phyloP scores from a whole-genome alignment of 208 protist genomes.

The Leishmania turanica region DNA sequence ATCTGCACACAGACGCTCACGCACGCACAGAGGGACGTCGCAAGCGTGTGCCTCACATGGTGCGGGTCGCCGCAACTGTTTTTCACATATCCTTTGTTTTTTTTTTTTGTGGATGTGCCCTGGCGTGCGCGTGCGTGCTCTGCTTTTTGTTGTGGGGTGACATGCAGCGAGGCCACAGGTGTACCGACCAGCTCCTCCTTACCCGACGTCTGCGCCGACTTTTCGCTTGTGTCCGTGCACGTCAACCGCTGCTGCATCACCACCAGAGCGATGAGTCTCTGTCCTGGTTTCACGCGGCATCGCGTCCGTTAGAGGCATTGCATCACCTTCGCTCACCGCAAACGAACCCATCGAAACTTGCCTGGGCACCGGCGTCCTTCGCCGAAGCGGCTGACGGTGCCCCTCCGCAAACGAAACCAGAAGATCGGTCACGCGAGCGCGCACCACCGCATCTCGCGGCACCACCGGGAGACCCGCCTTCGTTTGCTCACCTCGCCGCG shows the following conservation, averaged over 20 bases:
- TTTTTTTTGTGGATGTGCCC: neutral
- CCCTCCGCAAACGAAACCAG: neutral
- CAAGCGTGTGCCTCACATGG: neutral
- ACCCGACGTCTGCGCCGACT: neutral
- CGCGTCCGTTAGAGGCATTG: neutral
- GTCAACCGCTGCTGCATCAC: neutral
- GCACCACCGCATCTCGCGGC: neutral
- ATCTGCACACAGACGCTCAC: neutral
- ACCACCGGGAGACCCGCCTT: neutral
- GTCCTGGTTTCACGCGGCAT: neutral
- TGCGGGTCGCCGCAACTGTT: neutral
- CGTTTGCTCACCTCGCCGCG: neutral
- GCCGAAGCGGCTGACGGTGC: neutral
- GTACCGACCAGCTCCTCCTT: neutral
- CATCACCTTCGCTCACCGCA: neutral
- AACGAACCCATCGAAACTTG: too few relatives aligned
- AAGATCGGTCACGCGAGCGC: neutral
- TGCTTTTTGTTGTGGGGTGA: neutral
- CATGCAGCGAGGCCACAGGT: neutral
- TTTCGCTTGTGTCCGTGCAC: neutral
- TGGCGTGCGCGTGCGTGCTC: neutral
- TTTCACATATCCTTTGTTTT: neutral
- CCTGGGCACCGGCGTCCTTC: constrained; percentile 12
- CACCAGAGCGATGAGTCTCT: neutral
- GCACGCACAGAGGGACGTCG: neutral